Conservation (phyloP, 768 basidiomycete genomes). For the Royoungia palumana region DNA sequence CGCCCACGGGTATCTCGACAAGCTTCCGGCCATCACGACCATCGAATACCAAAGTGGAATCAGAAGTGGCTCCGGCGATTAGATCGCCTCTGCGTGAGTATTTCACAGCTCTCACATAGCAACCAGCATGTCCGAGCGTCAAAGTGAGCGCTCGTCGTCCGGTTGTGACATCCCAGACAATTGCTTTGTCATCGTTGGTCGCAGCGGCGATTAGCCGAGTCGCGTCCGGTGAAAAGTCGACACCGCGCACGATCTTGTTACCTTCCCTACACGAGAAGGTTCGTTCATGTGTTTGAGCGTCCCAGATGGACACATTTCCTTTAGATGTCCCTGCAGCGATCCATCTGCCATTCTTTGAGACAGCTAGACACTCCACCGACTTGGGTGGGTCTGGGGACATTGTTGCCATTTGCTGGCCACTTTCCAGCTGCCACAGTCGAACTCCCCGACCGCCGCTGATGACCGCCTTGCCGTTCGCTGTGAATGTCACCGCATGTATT, state of each 20-base stretch:
- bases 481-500: neutral
- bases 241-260: neutral
- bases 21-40: neutral
- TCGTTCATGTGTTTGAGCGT: neutral
- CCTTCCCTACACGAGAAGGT: neutral
- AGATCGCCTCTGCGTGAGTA: neutral
- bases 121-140: neutral
- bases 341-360: neutral
- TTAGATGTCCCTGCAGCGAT: constrained; percentile 1
- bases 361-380: neutral
- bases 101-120: neutral
- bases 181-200: neutral
- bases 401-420: neutral
- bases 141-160: neutral
- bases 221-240: constrained; percentile 7
- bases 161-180: neutral
- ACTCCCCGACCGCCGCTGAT: neutral
- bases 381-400: neutral
- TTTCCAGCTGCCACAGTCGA: constrained; percentile 1
- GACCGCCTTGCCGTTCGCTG: neutral
- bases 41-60: neutral
- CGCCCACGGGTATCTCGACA: neutral
- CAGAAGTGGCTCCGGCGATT: neutral
- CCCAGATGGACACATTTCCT: neutral
- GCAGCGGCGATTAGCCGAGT: neutral